Conservation (phyloP, 148 eudicot species). For the Nepenthes mirabilis region DNA sequence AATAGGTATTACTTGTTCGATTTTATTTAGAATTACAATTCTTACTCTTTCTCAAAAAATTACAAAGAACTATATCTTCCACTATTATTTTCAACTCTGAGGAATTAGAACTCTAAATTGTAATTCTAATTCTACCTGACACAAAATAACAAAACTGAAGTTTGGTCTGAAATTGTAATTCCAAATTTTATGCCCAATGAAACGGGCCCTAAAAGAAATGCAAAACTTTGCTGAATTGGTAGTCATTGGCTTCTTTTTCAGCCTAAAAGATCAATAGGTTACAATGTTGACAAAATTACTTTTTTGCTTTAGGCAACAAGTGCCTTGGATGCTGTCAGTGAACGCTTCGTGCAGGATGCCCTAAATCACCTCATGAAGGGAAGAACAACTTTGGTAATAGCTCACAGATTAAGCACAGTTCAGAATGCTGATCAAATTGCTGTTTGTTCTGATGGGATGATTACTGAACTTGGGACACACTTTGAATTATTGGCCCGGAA, state of each 20-base stretch:
- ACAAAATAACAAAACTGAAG: too few relatives aligned
- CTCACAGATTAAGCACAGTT: slow-evolving; percentile 96
- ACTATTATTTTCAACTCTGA: too few relatives aligned
- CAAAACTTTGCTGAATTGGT: neutral
- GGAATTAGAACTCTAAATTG: too few relatives aligned
- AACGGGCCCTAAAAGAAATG: too few relatives aligned
- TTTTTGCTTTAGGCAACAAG: slow-evolving; percentile 71
- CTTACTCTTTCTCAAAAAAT: too few relatives aligned
- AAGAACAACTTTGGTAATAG: slow-evolving; percentile 92
- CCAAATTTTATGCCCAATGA: too few relatives aligned
- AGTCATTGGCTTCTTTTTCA: neutral
- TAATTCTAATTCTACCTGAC: too few relatives aligned
- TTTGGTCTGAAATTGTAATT: too few relatives aligned
- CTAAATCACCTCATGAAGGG: slow-evolving; percentile 84
- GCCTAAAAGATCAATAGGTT: neutral
- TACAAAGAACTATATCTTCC: too few relatives aligned
- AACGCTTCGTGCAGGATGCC: slow-evolving; percentile 84
- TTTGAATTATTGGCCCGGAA: slow-evolving; percentile 47
- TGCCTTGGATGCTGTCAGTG: slow-evolving; percentile 87
- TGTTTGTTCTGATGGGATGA: slow-evolving; percentile 74
- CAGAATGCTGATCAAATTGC: slow-evolving; percentile 97
- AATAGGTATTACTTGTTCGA: too few relatives aligned
- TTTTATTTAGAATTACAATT: too few relatives aligned
- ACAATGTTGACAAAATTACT: neutral
- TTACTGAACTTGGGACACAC: slow-evolving; percentile 89